Base-by-base conservation (phyloP, 352 stramenopile genomes). In the Globisporangium okanoganense region DNA sequence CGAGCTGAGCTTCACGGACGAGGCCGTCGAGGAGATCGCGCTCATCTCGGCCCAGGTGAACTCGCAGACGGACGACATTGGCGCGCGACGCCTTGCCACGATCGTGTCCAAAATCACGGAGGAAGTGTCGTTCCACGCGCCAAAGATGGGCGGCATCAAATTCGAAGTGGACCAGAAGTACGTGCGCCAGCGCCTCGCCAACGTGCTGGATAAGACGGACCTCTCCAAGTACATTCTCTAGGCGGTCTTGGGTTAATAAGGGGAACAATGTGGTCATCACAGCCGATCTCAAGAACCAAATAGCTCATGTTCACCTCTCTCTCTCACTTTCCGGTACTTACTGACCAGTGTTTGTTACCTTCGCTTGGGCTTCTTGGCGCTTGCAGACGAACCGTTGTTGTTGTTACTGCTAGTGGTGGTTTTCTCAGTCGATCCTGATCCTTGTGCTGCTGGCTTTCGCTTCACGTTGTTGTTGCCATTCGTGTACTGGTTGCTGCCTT, bases 191-290 rank as follows among this genome's bases (percentile, higher is more conserved):
- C 88, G 92, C 48, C 78, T 99, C 33, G 85, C 87, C 36, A 96
- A 98, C 64, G 84, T 98, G 61, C 82, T 98, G 24, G 88, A 97
- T 58, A 90, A 94, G 64, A 96, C 85, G 44, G 96, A 99, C 72
- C 81, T 99, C 20, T 97, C 92, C 44, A 98, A 98, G 75, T 99
- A 98, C 76, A 99, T 99, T 70, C 82, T 99, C 49, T 99, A 95
- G 66, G 43, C 49, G n/a, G 49, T 60, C 20, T 4, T 6, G 18
- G 10, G 22, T 33, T 29, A 8, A 12, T 35, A 16, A 33, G 25
- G 22, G 0, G 5, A n/a, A 25, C 10, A 41, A 18, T 13, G 8
- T 33, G 25, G n/a, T 53, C 55, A 27, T 31, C 20, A 52, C 27
- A 58, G 9, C n/a, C 22, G 50, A 45, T 13, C 40, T 29, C 29